Evolutionary conservation across 2,329 filamentous ascomycete species (phyloP), one percentile per base, ranked within the genome.

Genomic region (Alternaria ventricosa): DNA sequence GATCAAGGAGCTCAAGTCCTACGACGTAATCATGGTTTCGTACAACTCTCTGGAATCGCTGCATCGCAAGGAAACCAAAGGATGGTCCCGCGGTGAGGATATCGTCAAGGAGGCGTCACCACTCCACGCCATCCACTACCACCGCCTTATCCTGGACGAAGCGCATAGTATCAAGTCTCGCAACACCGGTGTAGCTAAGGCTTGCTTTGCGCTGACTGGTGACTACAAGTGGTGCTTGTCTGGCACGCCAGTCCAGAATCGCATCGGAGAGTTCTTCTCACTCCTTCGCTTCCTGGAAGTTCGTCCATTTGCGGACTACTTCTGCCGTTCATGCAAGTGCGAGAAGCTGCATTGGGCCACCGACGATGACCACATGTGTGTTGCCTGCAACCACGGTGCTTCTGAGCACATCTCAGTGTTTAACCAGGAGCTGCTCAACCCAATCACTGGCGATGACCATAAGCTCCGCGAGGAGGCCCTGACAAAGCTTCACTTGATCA

Each of bases 261-360:
- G 95, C 57, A 98, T 98, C 69, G 95, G 96, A 74, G 95, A 98
- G 78, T 96, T 97, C 79, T 97, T 98, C 81, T 98, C 95, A 0
- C 84, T 98, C 22, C 85, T 99, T 60, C 91, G 96, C 3, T 99
- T 99, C 80, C 87, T 99, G 28, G 92, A 97, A 77, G 86, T 97
- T 36, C 87, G 87, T 9, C 95, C 95, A 0, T 98, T 97, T 78
- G 91, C 95, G 8, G 94, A 93, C 69, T 99, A 99, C 77, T 91
- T 97, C 69, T 99, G 96, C 85, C 96, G 95, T 77, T 86, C 89
- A 61, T 99, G 96, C 76, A 79, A 86, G 5, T 99, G 96, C 78
- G 88, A 91, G 53, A 87, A 88, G 60, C 82, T 97, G 5, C 93
- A 97, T 72, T 99, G 96, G 96, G 85, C 85, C 4, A 90, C 96